Conservation (phyloP, 1,284 basidiomycete genomes). For the Cutaneotrichosporon curvatum region DNA sequence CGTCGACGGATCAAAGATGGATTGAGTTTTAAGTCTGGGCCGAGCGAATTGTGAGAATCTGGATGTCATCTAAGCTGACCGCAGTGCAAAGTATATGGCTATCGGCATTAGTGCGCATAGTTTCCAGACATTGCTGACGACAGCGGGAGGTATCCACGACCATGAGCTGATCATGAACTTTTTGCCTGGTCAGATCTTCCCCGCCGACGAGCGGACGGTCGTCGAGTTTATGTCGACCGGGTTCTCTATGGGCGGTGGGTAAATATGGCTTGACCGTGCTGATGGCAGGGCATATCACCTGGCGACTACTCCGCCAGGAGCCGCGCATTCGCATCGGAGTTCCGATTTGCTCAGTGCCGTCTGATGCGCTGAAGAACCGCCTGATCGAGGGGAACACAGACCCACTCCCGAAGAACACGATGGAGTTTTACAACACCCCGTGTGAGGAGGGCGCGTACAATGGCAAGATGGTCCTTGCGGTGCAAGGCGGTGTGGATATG, state of each 20-base stretch:
- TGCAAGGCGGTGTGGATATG: constrained; percentile 52
- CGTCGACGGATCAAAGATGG: constrained; percentile 56
- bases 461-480: constrained; percentile 61
- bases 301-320: constrained; percentile 49
- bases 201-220: constrained; percentile 57
- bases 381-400: constrained; percentile 53
- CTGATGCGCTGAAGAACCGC: constrained; percentile 55
- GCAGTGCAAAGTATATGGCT: too few species aligned
- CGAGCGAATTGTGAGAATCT: constrained; percentile 50
- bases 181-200: constrained; percentile 69
- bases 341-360: constrained; percentile 66
- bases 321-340: constrained; percentile 63
- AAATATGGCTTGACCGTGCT: neutral
- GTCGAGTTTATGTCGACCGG: constrained; percentile 58
- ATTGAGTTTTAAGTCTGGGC: constrained; percentile 56
- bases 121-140: neutral
- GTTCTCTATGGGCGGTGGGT: constrained; percentile 48
- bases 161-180: constrained; percentile 75
- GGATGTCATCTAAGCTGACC: constrained; percentile 28
- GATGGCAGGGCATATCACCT: constrained; percentile 4
- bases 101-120: too few species aligned
- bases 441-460: constrained; percentile 51
- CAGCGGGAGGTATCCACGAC: constrained; percentile 64
- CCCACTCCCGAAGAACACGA: constrained; percentile 49
- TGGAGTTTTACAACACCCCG: constrained; percentile 53